Conservation (phyloP, 2,329 filamentous ascomycete species). For the Diplocarpon rosae region DNA sequence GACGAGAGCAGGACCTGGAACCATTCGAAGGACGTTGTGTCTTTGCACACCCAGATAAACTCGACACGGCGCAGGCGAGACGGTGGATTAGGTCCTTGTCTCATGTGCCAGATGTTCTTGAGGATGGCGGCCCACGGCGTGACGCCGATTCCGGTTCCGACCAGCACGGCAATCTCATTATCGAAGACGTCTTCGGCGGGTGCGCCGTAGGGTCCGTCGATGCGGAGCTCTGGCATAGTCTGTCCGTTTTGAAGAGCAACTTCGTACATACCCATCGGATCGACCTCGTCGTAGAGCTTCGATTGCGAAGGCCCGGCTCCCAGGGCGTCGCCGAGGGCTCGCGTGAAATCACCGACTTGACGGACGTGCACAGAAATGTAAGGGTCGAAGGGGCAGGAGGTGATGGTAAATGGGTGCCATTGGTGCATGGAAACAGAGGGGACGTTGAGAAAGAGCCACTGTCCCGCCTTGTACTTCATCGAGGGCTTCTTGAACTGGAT, state of each 20-base stretch:
- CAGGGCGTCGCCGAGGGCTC: conserved; percentile 86
- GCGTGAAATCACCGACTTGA: conserved; percentile 94
- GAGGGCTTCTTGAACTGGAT: conserved; percentile 94
- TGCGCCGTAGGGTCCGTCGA: conserved; percentile 93
- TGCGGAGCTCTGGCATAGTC: conserved; percentile 77
- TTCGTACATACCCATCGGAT: conserved; percentile 96
- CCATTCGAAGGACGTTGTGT: conserved; percentile 95
- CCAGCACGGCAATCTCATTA: conserved; percentile 77
- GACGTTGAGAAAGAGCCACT: conserved; percentile 95
- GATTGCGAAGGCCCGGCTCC: conserved; percentile 80
- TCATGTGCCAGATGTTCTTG: conserved; percentile 98
- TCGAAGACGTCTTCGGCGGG: conserved; percentile 96
- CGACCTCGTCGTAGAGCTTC: conserved; percentile 81
- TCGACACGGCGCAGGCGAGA: conserved; percentile 85
- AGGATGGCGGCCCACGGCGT: conserved; percentile 80
- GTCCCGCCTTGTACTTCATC: conserved; percentile 96
- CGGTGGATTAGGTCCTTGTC: conserved; percentile 80
- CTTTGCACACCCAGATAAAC: conserved; percentile 98
- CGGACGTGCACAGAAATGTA: conserved; percentile 92
- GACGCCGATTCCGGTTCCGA: conserved; percentile 79
- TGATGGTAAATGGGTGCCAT: conserved; percentile 99
- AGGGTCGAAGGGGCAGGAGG: conserved; percentile 89
- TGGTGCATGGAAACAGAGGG: conserved; percentile 80
- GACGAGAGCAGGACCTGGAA: conserved; percentile 90
- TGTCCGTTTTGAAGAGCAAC: conserved; percentile 89